These are phyloP conservation scores for Leccinum pellstonianum DNA, from an alignment of 768 basidiomycete genomes.

Conservation along the genomic window DNA sequence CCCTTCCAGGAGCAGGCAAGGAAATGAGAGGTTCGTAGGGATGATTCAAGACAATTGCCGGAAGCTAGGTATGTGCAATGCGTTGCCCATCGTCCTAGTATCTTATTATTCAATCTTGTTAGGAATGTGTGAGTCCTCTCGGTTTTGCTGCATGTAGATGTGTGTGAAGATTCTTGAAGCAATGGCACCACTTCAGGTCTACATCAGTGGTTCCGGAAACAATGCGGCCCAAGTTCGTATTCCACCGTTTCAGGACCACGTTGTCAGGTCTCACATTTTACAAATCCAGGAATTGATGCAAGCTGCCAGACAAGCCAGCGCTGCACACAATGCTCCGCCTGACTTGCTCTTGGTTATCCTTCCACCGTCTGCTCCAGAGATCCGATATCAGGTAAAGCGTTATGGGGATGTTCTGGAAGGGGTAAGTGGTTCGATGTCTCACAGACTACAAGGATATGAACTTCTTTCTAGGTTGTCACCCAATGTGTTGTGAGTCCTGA, in stretches of 20 bases:
- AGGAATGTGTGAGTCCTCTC: slow-evolving; percentile 28
- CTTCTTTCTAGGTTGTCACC: slow-evolving; percentile 25
- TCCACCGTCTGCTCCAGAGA: slow-evolving; percentile 46
- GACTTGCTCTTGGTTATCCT: slow-evolving; percentile 51
- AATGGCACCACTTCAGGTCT: slow-evolving; percentile 15
- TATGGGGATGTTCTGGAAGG: slow-evolving; percentile 53
- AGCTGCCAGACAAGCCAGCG: slow-evolving; percentile 11
- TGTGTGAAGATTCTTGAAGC: slow-evolving; percentile 12
- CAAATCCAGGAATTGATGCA: slow-evolving; percentile 20
- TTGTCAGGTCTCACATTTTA: neutral
- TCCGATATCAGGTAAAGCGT: slow-evolving; percentile 48
- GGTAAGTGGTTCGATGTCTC: slow-evolving; percentile 16
- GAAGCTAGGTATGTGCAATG: slow-evolving; percentile 28
- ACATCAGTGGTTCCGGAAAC: slow-evolving; percentile 17
- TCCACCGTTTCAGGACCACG: neutral
- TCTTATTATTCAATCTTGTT: neutral
- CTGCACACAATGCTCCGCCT: neutral
- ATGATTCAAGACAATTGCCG: slow-evolving; percentile 29
- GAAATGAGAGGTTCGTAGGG: slow-evolving; percentile 25
- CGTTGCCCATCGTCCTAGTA: neutral
- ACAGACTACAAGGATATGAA: neutral
- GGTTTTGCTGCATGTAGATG: neutral
- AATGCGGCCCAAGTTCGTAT: slow-evolving; percentile 13
- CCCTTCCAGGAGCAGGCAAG: slow-evolving; percentile 5
- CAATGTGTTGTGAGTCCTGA: slow-evolving; percentile 23